Evolutionary conservation across 495 filamentous ascomycete genomes (phyloP), one percentile per base, ranked within the genome.

Genomic region (Aspergillus diversus): DNA sequence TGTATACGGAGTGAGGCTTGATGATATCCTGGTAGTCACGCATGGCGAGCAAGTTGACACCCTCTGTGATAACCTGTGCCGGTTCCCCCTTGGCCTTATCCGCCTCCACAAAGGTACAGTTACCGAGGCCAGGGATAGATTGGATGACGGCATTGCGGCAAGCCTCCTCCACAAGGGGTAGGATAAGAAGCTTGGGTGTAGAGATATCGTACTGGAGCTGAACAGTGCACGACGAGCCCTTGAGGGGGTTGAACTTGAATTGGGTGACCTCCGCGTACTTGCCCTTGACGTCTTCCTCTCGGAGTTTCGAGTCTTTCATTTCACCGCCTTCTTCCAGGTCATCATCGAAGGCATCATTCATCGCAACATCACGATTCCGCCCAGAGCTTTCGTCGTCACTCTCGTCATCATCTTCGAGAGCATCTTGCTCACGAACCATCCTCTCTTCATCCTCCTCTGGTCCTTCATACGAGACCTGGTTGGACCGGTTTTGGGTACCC

Each of bases 361-460:
- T 77, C n/a, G 71, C 61, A 53, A 73, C 70, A 51, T 75, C 70
- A 17, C 60, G 16, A 43, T 3, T 12, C 12, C 39, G 61, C 5
- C 60, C 33, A 27, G 21, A 27, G 43, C 52, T 69, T n/a, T 37
- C 62, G 34, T 74, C 76, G 27, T 76, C 83, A 56, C 81, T 81
- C 4, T 83, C 78, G 34, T 76, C 74, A 6, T 80, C 81, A 33
- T 69, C 77, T 8, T 80, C 78, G 15, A 63, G 57, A 35, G 68
- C 67, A 71, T 79, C 76, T 81, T 76, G 75, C 13, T 66, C 69
- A n/a, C 65, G 69, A 48, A 89, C 76, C 65, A 94, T 88, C 17
- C 76, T 86, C 65, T 93, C 87, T 71, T 99, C 95, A 6, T 91
- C 96, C 34, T 96, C 94, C 68, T 98, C 94, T 34, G 92, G 92